Conservation (phyloP, 2,329 filamentous ascomycete genomes). For the Fusarium sp. region DNA sequence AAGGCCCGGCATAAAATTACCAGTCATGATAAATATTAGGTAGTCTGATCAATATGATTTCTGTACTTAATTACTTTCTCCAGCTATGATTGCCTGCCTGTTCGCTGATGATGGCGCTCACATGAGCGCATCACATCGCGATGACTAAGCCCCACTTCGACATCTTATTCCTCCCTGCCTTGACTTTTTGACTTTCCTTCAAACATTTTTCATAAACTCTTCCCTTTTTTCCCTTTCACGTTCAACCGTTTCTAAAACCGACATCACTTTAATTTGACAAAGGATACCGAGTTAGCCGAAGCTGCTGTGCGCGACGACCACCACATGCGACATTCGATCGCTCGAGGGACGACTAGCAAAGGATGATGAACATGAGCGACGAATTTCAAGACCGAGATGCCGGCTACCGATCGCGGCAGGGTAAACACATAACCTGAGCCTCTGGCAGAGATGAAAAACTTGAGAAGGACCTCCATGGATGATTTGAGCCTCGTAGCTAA, state of each 20-base stretch:
- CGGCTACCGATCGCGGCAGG: slow-evolving; percentile 62
- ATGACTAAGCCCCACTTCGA: slow-evolving; percentile 33
- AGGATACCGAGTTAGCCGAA: slow-evolving; percentile 28
- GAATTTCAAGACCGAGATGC: slow-evolving; percentile 50
- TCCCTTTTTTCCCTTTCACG: background rate
- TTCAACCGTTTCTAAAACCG: background rate
- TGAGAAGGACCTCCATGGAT: slow-evolving; percentile 46
- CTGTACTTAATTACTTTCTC: background rate
- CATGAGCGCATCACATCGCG: background rate
- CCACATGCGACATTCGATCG: slow-evolving; percentile 47
- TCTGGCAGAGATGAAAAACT: slow-evolving; percentile 41
- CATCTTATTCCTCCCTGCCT: background rate
- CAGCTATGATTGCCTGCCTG: background rate
- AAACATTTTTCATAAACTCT: slow-evolving; percentile 2
- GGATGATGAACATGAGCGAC: slow-evolving; percentile 38
- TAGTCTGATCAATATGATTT: background rate
- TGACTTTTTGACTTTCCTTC: slow-evolving; percentile 8
- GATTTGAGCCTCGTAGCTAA: slow-evolving; percentile 56
- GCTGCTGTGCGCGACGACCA: slow-evolving; percentile 60
- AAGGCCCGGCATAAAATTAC: background rate
- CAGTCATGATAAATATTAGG: background rate
- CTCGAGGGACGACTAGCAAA: slow-evolving; percentile 45
- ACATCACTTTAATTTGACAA: background rate
- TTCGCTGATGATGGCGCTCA: background rate
- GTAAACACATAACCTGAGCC: slow-evolving; percentile 57